Evolutionary conservation across 2,329 filamentous ascomycete species (phyloP), one percentile per base, ranked within the genome.

Genomic region (Neopestalotiopsis sp.): DNA sequence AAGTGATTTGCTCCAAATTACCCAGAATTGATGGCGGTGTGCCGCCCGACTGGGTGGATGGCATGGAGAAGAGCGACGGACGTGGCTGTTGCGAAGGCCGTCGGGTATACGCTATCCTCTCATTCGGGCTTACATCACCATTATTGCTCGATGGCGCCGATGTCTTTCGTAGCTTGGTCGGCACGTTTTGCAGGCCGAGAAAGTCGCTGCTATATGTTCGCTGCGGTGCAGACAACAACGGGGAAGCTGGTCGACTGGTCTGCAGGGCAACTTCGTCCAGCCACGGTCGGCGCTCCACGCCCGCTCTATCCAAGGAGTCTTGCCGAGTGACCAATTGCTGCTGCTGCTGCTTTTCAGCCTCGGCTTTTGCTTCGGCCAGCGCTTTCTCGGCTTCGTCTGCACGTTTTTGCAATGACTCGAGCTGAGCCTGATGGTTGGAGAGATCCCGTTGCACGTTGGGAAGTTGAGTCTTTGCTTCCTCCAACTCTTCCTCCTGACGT

Each of bases 401-500:
- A n/a, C 88, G 87, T 69, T 87, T 86, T 71, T 90, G 89, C 3
- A 97, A 81, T 17, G 86, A 82, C 61, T 90, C 87, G 32, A 92
- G 79, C 71, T 90, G 86, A 3, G 85, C 82, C 67, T 88, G 88
- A 67, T 89, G 88, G 28, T 86, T 83, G 14, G 86, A 83, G 2
- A 93, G 81, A 69, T 94, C 91, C 70, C 89, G 85, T 69, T 92
- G 88, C 7, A 91, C 85, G 17, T 82, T 85, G n/a, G 88, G 86
- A n/a, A 92, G 84, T 67, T 89, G 88, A 49, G 86, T 90, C 74
- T 85, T 88, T 71, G 89, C 84, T 65, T 88, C 87, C 75, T 98
- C 94, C 5, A 97, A 81, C 73, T 98, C 94, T 73, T 97, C 93
- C 78, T 97, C 94, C 28, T 92, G 84, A 67, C 87, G 88, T 74